These are phyloP conservation scores for Bretschneidera sinensis DNA, from an alignment of 345 rosid genomes.

Conservation along the genomic window DNA sequence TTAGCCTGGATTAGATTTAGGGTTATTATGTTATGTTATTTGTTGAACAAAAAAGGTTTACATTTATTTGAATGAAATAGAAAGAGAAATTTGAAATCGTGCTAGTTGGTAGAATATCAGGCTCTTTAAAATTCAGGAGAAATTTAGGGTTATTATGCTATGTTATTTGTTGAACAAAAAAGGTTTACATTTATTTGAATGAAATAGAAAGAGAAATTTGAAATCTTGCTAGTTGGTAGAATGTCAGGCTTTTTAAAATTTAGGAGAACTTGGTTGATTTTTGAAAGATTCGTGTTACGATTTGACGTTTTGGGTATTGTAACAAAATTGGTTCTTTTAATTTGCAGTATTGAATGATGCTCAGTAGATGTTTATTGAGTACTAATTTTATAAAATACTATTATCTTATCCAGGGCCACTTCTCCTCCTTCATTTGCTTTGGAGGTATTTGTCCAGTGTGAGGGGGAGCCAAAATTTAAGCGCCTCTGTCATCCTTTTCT, in stretches of 20 bases:
- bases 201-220: not conserved
- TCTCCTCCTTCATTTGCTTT: constrained; percentile 98
- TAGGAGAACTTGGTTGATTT: no score
- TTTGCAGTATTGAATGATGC: not conserved
- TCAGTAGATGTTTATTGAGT: not conserved
- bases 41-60: not conserved
- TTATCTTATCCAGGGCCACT: constrained; percentile 66
- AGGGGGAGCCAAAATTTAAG: constrained; percentile 89
- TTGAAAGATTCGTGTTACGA: not conserved
- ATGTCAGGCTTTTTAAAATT: no score
- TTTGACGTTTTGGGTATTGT: not conserved
- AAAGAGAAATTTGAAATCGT: not conserved
- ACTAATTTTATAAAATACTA: not conserved
- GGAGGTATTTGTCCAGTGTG: constrained; percentile 93
- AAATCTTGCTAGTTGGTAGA: no score
- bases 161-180: not conserved
- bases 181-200: not conserved
- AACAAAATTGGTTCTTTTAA: not conserved
- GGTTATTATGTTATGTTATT: not conserved
- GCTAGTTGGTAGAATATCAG: no score
- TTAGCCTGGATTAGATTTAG: not conserved
- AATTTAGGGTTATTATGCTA: not conserved
- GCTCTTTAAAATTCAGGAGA: no score
- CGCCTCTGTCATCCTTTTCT: constrained; percentile 97
- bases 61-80: not conserved